Percentiles rank a stretch among this genome's conserved stretches.
phyloP scores from a whole-genome alignment of 129 eudicot genomes.

The Chrysanthemum seticuspe region DNA sequence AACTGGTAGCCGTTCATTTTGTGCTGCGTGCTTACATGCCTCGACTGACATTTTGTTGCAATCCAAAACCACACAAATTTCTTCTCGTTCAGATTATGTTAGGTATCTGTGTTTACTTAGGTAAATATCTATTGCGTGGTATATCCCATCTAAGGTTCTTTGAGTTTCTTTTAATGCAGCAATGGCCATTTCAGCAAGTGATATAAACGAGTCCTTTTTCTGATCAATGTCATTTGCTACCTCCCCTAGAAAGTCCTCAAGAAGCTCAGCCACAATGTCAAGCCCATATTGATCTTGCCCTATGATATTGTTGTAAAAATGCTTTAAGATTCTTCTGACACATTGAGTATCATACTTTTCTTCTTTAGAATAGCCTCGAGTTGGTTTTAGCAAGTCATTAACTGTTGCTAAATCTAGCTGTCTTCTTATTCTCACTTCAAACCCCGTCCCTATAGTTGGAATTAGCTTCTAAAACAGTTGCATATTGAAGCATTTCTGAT shows the following conservation, averaged over 20 bases:
- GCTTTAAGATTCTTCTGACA: conserved; percentile 53
- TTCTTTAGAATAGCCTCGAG: conserved; percentile 53
- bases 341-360: conserved; percentile 53
- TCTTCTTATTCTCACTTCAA: conserved; percentile 57
- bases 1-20: conserved; percentile 52
- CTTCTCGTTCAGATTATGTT: conserved; percentile 60
- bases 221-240: conserved; percentile 54
- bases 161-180: conserved; percentile 39
- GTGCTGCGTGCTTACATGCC: conserved; percentile 69
- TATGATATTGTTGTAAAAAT: conserved; percentile 39
- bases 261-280: conserved; percentile 47
- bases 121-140: conserved; percentile 56
- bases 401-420: conserved; percentile 54
- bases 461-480: conserved; percentile 41
- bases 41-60: conserved; percentile 53
- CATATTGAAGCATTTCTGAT: conserved; percentile 43
- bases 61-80: conserved; percentile 57
- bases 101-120: conserved; percentile 56
- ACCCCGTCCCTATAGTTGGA: conserved; percentile 41
- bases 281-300: conserved; percentile 29
- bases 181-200: conserved; percentile 51
- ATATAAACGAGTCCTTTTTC: conserved; percentile 37
- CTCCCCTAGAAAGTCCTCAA: conserved; percentile 56
- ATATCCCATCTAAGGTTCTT: conserved; percentile 51
- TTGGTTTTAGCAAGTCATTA: conserved; percentile 51